Conservation (phyloP, 345 rosid genomes). For the Alliaria petiolata region DNA sequence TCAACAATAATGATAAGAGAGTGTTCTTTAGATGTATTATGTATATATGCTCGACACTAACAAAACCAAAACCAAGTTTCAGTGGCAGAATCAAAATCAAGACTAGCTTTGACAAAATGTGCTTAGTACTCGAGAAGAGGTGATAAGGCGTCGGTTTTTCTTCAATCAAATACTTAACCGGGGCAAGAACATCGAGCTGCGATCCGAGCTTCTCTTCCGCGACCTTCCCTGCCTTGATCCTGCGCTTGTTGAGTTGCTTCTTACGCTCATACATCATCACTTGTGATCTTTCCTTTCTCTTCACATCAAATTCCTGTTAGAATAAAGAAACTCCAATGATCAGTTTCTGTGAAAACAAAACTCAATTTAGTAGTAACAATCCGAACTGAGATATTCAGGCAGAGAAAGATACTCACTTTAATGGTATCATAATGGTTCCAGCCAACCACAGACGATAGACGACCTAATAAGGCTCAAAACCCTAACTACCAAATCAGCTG, state of each 20-base stretch:
- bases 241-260: constrained; percentile 41
- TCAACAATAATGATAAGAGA: background rate
- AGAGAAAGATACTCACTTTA: constrained; percentile 10
- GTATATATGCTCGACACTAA: background rate
- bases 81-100: background rate
- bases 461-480: constrained; percentile 52
- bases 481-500: no score
- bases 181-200: background rate
- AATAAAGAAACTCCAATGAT: background rate
- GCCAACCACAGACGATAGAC: no score
- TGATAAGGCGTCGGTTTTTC: no score
- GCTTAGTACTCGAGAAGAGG: no score
- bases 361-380: no score
- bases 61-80: background rate
- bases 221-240: constrained; percentile 57
- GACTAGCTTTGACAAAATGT: background rate
- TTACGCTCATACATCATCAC: constrained; percentile 53
- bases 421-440: constrained; percentile 72
- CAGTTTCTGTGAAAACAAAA: background rate
- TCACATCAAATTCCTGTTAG: constrained; percentile 52
- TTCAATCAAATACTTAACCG: background rate
- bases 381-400: background rate
- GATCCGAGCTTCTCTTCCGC: constrained; percentile 62
- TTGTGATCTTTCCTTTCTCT: constrained; percentile 69
- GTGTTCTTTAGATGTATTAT: background rate